Conservation (phyloP, 768 basidiomycete genomes). For the Collybia mongolica region DNA sequence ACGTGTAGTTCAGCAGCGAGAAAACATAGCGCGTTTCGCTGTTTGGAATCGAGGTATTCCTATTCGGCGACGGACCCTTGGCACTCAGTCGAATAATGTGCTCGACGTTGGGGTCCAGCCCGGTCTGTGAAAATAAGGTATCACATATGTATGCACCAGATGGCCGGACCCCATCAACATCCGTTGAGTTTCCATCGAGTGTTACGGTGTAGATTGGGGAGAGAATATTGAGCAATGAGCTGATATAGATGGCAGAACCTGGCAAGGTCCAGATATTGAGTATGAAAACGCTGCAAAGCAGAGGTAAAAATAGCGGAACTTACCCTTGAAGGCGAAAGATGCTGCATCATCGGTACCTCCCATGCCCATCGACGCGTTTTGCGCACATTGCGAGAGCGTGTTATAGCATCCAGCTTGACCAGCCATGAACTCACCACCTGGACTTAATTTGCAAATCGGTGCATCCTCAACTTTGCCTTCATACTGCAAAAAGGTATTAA, state of each 20-base stretch:
- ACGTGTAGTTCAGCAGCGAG: constrained; percentile 22
- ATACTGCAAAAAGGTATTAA: constrained; percentile 1
- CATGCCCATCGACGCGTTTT: constrained; percentile 18
- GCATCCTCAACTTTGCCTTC: constrained; percentile 15
- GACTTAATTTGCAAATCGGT: constrained; percentile 3
- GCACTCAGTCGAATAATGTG: constrained; percentile 22
- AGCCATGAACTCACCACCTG: constrained; percentile 4
- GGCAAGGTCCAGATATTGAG: background rate
- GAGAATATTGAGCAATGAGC: constrained; percentile 15
- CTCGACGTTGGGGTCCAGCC: constrained; percentile 19
- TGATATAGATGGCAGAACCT: constrained; percentile 26
- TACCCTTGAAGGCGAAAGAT: constrained; percentile 23
- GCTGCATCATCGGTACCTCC: constrained; percentile 11
- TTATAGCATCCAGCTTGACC: constrained; percentile 19
- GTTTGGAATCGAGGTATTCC: constrained; percentile 8
- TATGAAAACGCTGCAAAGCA: background rate
- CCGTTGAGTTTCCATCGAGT: constrained; percentile 20
- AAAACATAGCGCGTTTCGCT: constrained; percentile 14
- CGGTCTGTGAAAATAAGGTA: constrained; percentile 20
- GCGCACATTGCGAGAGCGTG: constrained; percentile 15
- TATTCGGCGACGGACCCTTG: constrained; percentile 18
- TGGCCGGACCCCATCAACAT: constrained; percentile 20
- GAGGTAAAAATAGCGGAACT: background rate
- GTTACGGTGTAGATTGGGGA: constrained; percentile 22
- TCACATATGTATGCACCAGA: constrained; percentile 17